Conservation (phyloP, 1,284 basidiomycete species). For the Cutaneotrichosporon sp. region DNA sequence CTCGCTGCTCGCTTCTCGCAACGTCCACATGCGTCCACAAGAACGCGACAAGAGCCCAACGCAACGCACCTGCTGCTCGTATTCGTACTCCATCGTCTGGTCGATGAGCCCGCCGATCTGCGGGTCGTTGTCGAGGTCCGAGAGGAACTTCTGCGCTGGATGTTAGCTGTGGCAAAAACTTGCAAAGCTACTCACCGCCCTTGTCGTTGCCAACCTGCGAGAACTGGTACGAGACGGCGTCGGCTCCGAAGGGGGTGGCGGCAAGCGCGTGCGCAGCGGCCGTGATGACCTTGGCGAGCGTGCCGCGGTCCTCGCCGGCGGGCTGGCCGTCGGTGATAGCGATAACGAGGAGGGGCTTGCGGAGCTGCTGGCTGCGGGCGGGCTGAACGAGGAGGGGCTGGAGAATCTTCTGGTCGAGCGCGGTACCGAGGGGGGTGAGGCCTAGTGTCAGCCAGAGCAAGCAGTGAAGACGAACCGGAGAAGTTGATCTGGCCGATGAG, state of each 20-base stretch:
- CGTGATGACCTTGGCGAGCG: slow-evolving; percentile 38
- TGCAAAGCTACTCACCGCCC: slow-evolving; percentile 38
- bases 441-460: slow-evolving; percentile 40
- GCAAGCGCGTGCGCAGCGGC: slow-evolving; percentile 34
- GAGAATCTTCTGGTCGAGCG: slow-evolving; percentile 55
- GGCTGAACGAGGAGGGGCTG: slow-evolving; percentile 57
- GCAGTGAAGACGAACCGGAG: slow-evolving; percentile 40
- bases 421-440: slow-evolving; percentile 54
- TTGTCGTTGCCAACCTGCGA: slow-evolving; percentile 26
- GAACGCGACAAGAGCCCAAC: no score
- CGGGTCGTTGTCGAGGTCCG: slow-evolving; percentile 26
- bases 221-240: slow-evolving; percentile 25
- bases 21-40: no score
- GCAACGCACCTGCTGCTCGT: slow-evolving; percentile 12
- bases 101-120: slow-evolving; percentile 23
- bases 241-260: slow-evolving; percentile 33
- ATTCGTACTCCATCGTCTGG: slow-evolving; percentile 27
- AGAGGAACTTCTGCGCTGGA: slow-evolving; percentile 24
- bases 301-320: slow-evolving; percentile 51
- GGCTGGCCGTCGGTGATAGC: slow-evolving; percentile 54
- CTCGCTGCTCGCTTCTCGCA: no score
- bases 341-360: slow-evolving; percentile 56
- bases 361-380: slow-evolving; percentile 45
- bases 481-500: slow-evolving; percentile 47
- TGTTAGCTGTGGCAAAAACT: slow-evolving; percentile 27